Evolutionary conservation across 106 monocot genomes (phyloP).

Genomic region (Vanilla planifolia): DNA sequence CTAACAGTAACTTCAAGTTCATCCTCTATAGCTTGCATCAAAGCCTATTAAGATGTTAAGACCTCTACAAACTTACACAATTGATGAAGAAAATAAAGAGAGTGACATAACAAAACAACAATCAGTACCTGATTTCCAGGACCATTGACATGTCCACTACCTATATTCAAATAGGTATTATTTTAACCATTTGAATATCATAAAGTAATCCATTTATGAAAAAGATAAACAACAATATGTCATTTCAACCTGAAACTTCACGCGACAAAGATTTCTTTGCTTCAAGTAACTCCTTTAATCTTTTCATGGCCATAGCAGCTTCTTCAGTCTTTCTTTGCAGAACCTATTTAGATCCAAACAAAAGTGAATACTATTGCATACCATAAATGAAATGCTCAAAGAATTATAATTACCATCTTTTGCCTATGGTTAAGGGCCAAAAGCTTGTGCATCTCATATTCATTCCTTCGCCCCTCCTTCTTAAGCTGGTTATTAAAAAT

Average conservation of each 20-base stretch:
- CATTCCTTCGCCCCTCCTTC: slow-evolving; percentile 85
- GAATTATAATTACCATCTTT: slow-evolving; percentile 54
- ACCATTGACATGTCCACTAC: slow-evolving; percentile 37
- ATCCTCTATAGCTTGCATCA: slow-evolving; percentile 78
- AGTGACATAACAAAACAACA: not conserved
- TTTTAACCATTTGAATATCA: not conserved
- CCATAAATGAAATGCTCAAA: not conserved
- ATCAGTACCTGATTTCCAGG: slow-evolving; percentile 47
- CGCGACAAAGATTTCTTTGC: slow-evolving; percentile 61
- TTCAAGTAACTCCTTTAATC: slow-evolving; percentile 77
- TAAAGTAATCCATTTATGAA: too few species aligned
- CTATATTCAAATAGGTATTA: slow-evolving; percentile 6
- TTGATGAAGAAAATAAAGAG: not conserved
- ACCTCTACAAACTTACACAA: not conserved
- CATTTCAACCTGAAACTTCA: slow-evolving; percentile 39
- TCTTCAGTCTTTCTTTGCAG: slow-evolving; percentile 93
- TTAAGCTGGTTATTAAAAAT: slow-evolving; percentile 54
- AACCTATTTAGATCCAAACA: slow-evolving; percentile 39
- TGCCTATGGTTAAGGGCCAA: slow-evolving; percentile 87
- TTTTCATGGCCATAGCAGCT: slow-evolving; percentile 73
- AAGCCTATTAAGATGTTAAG: slow-evolving; percentile 28
- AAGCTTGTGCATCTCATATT: slow-evolving; percentile 97
- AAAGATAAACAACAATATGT: not conserved
- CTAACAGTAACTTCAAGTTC: slow-evolving; percentile 77
- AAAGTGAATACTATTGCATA: not conserved